phyloP scores from a whole-genome alignment of 192 early-diverging fungal species.

The Backusella westeae region DNA sequence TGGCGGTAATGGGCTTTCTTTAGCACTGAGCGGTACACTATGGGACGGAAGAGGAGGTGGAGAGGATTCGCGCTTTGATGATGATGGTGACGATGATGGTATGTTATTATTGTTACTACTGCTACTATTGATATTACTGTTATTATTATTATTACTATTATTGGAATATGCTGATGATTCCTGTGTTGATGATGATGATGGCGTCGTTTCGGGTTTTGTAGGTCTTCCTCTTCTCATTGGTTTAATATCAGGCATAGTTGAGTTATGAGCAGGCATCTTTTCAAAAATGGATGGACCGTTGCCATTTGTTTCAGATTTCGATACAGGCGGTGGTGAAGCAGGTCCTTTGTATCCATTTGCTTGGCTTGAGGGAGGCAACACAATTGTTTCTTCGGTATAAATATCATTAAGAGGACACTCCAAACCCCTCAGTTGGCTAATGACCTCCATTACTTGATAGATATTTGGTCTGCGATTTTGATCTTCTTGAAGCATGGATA shows the following conservation, averaged over 20 bases:
- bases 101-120: not conserved
- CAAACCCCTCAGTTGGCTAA: slow-evolving; percentile 59
- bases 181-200: not conserved
- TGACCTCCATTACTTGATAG: slow-evolving; percentile 68
- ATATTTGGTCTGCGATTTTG: slow-evolving; percentile 76
- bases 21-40: not conserved
- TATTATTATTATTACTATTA: not conserved
- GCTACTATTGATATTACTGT: not conserved
- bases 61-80: not conserved
- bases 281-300: slow-evolving; percentile 23
- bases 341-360: slow-evolving; percentile 32
- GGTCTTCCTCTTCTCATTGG: slow-evolving; percentile 95
- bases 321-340: not conserved
- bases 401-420: slow-evolving; percentile 61
- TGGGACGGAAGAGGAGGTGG: not conserved
- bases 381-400: slow-evolving; percentile 5
- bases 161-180: not conserved
- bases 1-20: not conserved
- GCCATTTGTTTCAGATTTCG: slow-evolving; percentile 29
- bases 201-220: slow-evolving; percentile 34
- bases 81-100: not conserved
- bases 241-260: slow-evolving; percentile 48
- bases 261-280: slow-evolving; percentile 31
- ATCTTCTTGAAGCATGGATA: slow-evolving; percentile 76
- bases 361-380: not conserved